Conservation (phyloP, 1,284 basidiomycete genomes). For the Butyriboletus appendiculatus region DNA sequence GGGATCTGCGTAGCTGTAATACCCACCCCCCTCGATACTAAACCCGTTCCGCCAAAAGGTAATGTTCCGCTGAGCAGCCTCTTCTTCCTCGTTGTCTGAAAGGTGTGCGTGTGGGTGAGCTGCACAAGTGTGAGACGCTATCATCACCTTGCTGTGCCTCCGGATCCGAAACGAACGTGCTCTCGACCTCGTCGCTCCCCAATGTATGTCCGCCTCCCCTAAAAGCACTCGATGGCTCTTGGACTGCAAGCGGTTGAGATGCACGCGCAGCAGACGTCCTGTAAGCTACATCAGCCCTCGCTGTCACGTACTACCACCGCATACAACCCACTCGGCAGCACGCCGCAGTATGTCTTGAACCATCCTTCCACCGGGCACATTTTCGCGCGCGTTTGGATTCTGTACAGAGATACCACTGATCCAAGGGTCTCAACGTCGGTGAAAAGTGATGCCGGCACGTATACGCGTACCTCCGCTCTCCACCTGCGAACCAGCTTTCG, state of each 20-base stretch:
- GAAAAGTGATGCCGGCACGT: neutral
- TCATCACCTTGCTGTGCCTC: slow-evolving; percentile 37
- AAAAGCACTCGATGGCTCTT: slow-evolving; percentile 40
- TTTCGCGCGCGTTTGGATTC: slow-evolving; percentile 65
- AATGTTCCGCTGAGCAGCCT: slow-evolving; percentile 72
- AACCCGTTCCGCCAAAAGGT: slow-evolving; percentile 97
- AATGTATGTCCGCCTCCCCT: slow-evolving; percentile 79
- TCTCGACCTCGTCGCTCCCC: slow-evolving; percentile 85
- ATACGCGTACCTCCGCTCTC: slow-evolving; percentile 71
- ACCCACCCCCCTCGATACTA: slow-evolving; percentile 87
- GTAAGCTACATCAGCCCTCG: neutral
- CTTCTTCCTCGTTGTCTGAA: slow-evolving; percentile 47
- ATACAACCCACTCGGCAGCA: slow-evolving; percentile 70
- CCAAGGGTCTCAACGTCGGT: neutral
- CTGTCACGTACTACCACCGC: neutral
- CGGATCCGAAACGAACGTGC: slow-evolving; percentile 72
- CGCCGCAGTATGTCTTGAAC: slow-evolving; percentile 83
- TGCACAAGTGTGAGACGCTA: neutral
- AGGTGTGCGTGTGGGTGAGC: neutral
- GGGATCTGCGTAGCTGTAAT: slow-evolving; percentile 87
- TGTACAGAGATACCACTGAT: slow-evolving; percentile 87
- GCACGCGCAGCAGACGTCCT: slow-evolving; percentile 30
- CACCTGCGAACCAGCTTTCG: slow-evolving; percentile 82
- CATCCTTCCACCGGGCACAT: slow-evolving; percentile 60
- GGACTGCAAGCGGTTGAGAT: slow-evolving; percentile 18